Evolutionary conservation across 345 rosid genomes (phyloP).

Genomic region (Eucalyptus tenuipes): DNA sequence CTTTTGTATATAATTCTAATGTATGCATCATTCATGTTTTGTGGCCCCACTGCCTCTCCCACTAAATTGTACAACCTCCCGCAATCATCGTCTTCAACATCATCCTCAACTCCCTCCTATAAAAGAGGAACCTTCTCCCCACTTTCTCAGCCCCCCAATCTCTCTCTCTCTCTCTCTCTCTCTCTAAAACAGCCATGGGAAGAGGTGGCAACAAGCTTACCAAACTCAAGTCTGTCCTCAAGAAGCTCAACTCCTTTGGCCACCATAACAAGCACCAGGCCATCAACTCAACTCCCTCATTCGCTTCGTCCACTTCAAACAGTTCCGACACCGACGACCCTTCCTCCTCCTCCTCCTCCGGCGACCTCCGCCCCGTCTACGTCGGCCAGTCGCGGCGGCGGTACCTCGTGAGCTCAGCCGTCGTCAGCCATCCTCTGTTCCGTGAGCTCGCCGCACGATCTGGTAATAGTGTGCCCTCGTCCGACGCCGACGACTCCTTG

Average conservation of each 20-base stretch:
- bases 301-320: neutral
- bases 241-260: conserved; percentile 19
- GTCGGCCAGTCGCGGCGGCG: neutral
- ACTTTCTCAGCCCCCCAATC: neutral
- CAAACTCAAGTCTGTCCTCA: conserved; percentile 22
- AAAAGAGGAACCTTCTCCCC: conserved; percentile 17
- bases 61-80: neutral
- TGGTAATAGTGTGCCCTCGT: neutral
- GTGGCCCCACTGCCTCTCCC: neutral
- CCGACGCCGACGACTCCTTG: fast-evolving
- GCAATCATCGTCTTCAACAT: neutral
- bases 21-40: neutral
- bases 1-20: neutral
- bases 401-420: neutral
- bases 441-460: neutral
- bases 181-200: conserved; percentile 5
- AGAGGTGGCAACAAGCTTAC: conserved; percentile 16
- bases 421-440: neutral
- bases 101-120: neutral
- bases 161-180: neutral
- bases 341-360: neutral
- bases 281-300: neutral
- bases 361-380: neutral
- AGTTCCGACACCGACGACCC: neutral
- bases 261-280: neutral